Percentiles rank a stretch among this genome's conserved stretches.
Conservation (phyloP, 495 filamentous ascomycete species). For the Penicillium bovifimosum region DNA sequence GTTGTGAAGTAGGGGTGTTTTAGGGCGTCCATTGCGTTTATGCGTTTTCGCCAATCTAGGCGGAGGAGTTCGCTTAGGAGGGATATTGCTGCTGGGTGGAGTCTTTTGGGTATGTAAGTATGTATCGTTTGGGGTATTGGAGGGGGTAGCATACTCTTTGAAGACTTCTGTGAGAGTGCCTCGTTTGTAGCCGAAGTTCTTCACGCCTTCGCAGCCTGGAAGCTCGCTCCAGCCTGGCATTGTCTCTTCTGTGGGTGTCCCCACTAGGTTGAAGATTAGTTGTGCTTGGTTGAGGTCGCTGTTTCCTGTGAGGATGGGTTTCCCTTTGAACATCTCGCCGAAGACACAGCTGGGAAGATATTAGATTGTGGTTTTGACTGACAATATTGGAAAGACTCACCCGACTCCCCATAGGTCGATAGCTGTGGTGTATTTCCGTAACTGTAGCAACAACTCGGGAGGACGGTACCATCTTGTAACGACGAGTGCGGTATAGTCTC, state of each 20-base stretch:
- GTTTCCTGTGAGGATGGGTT: slow-evolving; percentile 84
- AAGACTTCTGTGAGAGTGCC: slow-evolving; percentile 69
- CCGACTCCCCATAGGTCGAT: slow-evolving; percentile 99
- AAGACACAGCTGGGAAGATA: slow-evolving; percentile 71
- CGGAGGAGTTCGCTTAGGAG: slow-evolving; percentile 76
- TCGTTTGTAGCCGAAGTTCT: slow-evolving; percentile 54
- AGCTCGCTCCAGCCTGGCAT: slow-evolving; percentile 89
- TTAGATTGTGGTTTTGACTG: background rate
- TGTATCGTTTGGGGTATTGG: slow-evolving; percentile 4
- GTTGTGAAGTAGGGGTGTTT: slow-evolving; percentile 87
- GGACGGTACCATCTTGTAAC: slow-evolving; percentile 97
- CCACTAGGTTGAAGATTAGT: slow-evolving; percentile 89
- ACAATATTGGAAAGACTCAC: slow-evolving; percentile 41
- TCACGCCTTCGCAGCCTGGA: slow-evolving; percentile 73
- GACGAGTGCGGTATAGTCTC: slow-evolving; percentile 91
- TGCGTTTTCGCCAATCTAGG: slow-evolving; percentile 79
- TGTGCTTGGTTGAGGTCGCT: slow-evolving; percentile 86
- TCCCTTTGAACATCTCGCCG: slow-evolving; percentile 94
- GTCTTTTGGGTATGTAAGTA: slow-evolving; percentile 19
- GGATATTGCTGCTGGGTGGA: slow-evolving; percentile 62
- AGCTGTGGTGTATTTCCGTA: slow-evolving; percentile 85
- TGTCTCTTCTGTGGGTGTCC: slow-evolving; percentile 79
- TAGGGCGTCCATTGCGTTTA: slow-evolving; percentile 92
- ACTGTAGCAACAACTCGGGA: slow-evolving; percentile 82
- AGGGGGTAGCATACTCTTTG: slow-evolving; percentile 48